A percentile compares a stretch with the other conserved stretches of the same genome.
Conservation (phyloP, 2,329 filamentous ascomycete species). For the Ophiostoma populinum region DNA sequence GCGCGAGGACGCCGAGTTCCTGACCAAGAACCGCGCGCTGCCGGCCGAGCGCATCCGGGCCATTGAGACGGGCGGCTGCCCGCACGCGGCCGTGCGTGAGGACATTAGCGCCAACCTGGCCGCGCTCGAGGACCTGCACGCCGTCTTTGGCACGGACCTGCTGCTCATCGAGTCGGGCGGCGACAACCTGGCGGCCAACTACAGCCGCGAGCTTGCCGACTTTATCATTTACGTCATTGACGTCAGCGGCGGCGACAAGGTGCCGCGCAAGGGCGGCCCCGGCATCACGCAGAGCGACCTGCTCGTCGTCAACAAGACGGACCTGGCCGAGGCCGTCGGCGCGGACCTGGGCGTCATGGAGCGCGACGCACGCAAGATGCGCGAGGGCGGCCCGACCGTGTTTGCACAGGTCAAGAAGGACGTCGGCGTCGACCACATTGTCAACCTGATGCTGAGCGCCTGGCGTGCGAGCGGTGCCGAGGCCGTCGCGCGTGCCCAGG, state of each 20-base stretch:
- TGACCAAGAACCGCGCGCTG: constrained; percentile 71
- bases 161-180: constrained; percentile 91
- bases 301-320: constrained; percentile 92
- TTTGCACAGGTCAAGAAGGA: constrained; percentile 96
- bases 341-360: constrained; percentile 92
- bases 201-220: constrained; percentile 84
- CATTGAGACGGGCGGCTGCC: constrained; percentile 95
- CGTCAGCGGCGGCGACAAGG: constrained; percentile 89
- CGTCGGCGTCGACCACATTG: constrained; percentile 69
- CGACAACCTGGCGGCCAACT: constrained; percentile 95
- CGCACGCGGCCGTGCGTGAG: constrained; percentile 91
- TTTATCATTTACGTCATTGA: constrained; percentile 99
- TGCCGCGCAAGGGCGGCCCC: constrained; percentile 86
- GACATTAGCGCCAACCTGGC: constrained; percentile 90
- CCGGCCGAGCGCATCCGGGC: constrained; percentile 72
- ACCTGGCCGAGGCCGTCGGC: constrained; percentile 76
- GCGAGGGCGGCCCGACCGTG: constrained; percentile 86
- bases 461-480: constrained; percentile 83
- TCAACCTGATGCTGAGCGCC: constrained; percentile 73
- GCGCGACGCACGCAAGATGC: constrained; percentile 80
- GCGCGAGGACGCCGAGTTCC: constrained; percentile 92
- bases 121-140: constrained; percentile 76
- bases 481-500: constrained; percentile 32
- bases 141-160: constrained; percentile 63
- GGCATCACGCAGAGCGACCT: constrained; percentile 94